Percentiles rank a stretch among this genome's conserved stretches.
These are phyloP conservation scores for Aureobasidium lini DNA, from an alignment of 2,329 filamentous ascomycete species.

Conservation along the genomic window DNA sequence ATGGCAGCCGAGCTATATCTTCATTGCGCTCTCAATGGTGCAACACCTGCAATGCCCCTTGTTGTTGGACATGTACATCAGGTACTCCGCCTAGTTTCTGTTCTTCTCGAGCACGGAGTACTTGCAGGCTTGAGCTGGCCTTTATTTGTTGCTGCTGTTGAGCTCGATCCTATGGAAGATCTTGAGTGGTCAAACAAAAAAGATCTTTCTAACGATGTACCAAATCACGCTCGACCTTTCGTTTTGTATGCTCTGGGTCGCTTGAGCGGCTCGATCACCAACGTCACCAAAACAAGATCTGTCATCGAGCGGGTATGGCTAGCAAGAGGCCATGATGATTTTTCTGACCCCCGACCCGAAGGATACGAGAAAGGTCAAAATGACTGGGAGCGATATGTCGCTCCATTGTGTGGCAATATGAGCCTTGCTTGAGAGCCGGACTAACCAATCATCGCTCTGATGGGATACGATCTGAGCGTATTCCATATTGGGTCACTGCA, in stretches of 20 bases:
- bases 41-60: conserved; percentile 33
- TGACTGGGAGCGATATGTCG: conserved; percentile 38
- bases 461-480: not conserved
- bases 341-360: conserved; percentile 4
- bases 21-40: conserved; percentile 38
- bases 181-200: conserved; percentile 25
- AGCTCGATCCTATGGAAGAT: conserved; percentile 31
- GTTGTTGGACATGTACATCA: conserved; percentile 22
- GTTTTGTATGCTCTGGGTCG: conserved; percentile 34
- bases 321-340: conserved; percentile 31
- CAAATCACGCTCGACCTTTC: conserved; percentile 30
- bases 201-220: conserved; percentile 17
- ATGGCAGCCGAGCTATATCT: conserved; percentile 40
- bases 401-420: conserved; percentile 35
- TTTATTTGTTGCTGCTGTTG: conserved; percentile 38
- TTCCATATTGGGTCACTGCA: too few relatives aligned
- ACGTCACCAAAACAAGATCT: conserved; percentile 37
- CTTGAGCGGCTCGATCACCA: conserved; percentile 37
- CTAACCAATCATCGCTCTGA: not conserved
- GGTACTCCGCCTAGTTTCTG: conserved; percentile 30
- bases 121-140: conserved; percentile 35
- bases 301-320: conserved; percentile 44
- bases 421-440: conserved; percentile 29
- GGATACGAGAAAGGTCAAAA: conserved; percentile 26
- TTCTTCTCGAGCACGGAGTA: conserved; percentile 28